Percentiles rank a stretch among this genome's conserved stretches.
These are phyloP conservation scores for Pestalotiopsis sp. DNA, from an alignment of 2,329 filamentous ascomycete genomes.

Conservation along the genomic window DNA sequence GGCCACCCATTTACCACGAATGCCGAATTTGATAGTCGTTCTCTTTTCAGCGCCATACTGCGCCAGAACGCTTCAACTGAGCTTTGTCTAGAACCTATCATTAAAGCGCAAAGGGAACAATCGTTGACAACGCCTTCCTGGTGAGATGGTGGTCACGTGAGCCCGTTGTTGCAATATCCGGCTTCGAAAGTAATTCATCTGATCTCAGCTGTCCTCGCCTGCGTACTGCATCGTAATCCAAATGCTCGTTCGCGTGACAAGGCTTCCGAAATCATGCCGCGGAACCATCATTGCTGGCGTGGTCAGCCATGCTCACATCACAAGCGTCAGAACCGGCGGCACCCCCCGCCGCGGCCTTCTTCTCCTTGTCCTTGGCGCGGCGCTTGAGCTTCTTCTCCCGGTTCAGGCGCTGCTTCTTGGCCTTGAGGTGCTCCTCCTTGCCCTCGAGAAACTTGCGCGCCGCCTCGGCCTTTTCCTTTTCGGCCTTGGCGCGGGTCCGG, in stretches of 20 bases:
- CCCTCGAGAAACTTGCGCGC: conserved; percentile 41
- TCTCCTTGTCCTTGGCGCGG: conserved; percentile 58
- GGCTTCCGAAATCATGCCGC: not conserved
- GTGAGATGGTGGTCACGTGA: no score
- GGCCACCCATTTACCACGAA: no score
- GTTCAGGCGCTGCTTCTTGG: conserved; percentile 66
- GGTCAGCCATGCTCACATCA: not conserved
- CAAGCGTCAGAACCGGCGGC: not conserved
- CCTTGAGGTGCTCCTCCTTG: conserved; percentile 59
- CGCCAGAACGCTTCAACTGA: no score
- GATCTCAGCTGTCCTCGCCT: not conserved
- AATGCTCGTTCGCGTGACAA: not conserved
- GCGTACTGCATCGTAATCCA: not conserved
- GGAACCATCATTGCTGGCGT: not conserved
- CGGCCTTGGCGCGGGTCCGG: conserved; percentile 46
- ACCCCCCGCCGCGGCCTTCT: conserved; percentile 36
- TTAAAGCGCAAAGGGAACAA: no score
- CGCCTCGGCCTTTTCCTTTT: conserved; percentile 42
- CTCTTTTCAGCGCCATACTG: no score
- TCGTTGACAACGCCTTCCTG: no score
- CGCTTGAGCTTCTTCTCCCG: conserved; percentile 61
- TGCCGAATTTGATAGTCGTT: no score
- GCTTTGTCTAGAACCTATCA: no score
- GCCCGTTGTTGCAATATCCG: no score
- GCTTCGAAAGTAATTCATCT: no score